A percentile compares a stretch with the other conserved stretches of the same genome.
Evolutionary conservation across 306 rosid species (phyloP).

Genomic region (Vigna mungo): DNA sequence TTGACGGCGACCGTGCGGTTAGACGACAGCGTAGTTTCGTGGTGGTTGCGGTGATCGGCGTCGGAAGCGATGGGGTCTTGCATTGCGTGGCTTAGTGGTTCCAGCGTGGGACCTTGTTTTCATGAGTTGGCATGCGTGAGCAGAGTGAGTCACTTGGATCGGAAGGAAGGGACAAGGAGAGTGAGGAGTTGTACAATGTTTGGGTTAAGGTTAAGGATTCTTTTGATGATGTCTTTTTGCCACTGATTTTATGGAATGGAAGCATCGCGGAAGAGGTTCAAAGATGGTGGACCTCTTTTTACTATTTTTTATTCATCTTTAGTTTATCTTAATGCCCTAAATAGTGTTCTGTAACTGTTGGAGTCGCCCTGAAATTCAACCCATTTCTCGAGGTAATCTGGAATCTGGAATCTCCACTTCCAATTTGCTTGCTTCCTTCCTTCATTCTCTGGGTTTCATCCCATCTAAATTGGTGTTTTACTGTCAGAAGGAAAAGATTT

Average conservation of each 20-base stretch:
- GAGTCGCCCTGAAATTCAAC: neutral
- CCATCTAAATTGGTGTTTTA: too few relatives aligned
- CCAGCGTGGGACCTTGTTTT: slow-evolving; percentile 7
- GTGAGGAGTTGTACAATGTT: neutral
- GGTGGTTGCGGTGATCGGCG: slow-evolving; percentile 25
- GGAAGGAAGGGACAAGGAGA: neutral
- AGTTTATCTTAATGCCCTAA: neutral
- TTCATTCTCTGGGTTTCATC: neutral
- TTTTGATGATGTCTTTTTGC: neutral
- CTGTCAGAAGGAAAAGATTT: too few relatives aligned
- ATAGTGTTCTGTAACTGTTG: neutral
- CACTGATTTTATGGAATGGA: neutral
- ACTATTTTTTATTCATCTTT: neutral
- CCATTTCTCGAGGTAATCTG: neutral
- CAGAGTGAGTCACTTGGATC: neutral
- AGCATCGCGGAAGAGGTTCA: neutral
- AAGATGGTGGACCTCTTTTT: neutral
- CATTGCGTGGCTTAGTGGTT: slow-evolving; percentile 37
- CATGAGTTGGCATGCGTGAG: neutral
- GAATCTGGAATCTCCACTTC: neutral
- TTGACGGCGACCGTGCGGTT: slow-evolving; percentile 4
- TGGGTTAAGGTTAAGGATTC: neutral
- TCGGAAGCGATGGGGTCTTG: slow-evolving; percentile 44
- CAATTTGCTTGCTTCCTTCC: neutral
- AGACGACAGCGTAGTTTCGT: neutral